phyloP scores from a whole-genome alignment of 176 grass and related monocot species.

The Tillandsia leiboldiana region DNA sequence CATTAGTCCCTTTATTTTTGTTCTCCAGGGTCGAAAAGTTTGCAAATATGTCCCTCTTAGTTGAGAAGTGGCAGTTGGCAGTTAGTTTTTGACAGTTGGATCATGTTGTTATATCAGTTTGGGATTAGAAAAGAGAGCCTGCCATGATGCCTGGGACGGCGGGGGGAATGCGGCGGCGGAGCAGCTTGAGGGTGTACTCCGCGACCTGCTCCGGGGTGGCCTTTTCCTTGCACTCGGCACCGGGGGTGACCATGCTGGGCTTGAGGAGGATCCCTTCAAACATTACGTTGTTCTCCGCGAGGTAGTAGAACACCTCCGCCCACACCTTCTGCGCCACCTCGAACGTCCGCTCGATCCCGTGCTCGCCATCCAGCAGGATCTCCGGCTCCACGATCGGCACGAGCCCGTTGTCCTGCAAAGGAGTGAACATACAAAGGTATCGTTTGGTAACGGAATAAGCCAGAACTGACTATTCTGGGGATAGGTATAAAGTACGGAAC shows the following conservation, averaged over 20 bases:
- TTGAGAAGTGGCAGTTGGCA: too few relatives aligned
- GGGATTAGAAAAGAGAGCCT: background rate
- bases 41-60: too few relatives aligned
- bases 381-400: constrained; percentile 22
- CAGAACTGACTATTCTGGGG: too few relatives aligned
- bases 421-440: background rate
- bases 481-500: too few relatives aligned
- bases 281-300: constrained; percentile 19
- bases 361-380: constrained; percentile 15
- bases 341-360: constrained; percentile 16
- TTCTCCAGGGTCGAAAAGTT: too few relatives aligned
- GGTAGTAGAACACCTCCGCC: constrained; percentile 16
- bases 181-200: constrained; percentile 17
- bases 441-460: too few relatives aligned
- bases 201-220: constrained; percentile 11
- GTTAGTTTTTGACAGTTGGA: too few relatives aligned
- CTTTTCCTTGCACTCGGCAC: constrained; percentile 19
- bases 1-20: background rate
- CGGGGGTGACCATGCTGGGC: constrained; percentile 19
- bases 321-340: constrained; percentile 20
- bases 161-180: constrained; percentile 10
- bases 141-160: constrained; percentile 20
- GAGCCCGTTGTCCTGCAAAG: constrained; percentile 6
- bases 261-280: constrained; percentile 21
- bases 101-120: too few relatives aligned